These are phyloP conservation scores for Royoungia palumana DNA, from an alignment of 768 basidiomycete genomes.

Conservation along the genomic window DNA sequence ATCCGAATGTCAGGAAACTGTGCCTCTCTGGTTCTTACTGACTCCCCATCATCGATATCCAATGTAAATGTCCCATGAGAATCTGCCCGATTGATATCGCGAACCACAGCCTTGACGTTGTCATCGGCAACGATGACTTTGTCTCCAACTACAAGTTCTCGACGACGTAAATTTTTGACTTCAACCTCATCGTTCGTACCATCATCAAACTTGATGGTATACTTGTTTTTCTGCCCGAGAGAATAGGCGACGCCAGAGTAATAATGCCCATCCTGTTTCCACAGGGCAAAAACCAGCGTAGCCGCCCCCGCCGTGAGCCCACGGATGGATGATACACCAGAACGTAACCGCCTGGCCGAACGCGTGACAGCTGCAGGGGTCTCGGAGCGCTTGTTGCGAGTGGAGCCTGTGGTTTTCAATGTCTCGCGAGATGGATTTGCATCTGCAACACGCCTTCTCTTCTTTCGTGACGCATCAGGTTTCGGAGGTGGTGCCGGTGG, in stretches of 20 bases:
- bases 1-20: slow-evolving; percentile 44
- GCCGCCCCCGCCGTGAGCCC: slow-evolving; percentile 22
- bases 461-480: slow-evolving; percentile 34
- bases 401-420: slow-evolving; percentile 25
- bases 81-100: slow-evolving; percentile 31
- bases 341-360: slow-evolving; percentile 40
- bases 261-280: slow-evolving; percentile 58
- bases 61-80: slow-evolving; percentile 35
- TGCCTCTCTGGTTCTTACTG: slow-evolving; percentile 26
- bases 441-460: slow-evolving; percentile 43
- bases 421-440: slow-evolving; percentile 21
- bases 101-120: slow-evolving; percentile 28
- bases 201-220: slow-evolving; percentile 68
- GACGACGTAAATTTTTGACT: slow-evolving; percentile 51
- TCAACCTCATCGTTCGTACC: slow-evolving; percentile 44
- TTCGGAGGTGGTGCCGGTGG: slow-evolving; percentile 25
- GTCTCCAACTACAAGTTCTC: slow-evolving; percentile 53
- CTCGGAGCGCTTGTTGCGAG: slow-evolving; percentile 25
- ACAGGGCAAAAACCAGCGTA: slow-evolving; percentile 69
- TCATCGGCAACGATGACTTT: slow-evolving; percentile 42
- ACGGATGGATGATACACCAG: slow-evolving; percentile 29
- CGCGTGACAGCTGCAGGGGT: slow-evolving; percentile 32
- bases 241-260: slow-evolving; percentile 57
- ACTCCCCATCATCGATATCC: slow-evolving; percentile 37
- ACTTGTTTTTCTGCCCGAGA: slow-evolving; percentile 30